Percentiles rank a stretch among this genome's conserved stretches.
Evolutionary conservation across 2,329 filamentous ascomycete species (phyloP).

Genomic region (Fusarium multiceps): DNA sequence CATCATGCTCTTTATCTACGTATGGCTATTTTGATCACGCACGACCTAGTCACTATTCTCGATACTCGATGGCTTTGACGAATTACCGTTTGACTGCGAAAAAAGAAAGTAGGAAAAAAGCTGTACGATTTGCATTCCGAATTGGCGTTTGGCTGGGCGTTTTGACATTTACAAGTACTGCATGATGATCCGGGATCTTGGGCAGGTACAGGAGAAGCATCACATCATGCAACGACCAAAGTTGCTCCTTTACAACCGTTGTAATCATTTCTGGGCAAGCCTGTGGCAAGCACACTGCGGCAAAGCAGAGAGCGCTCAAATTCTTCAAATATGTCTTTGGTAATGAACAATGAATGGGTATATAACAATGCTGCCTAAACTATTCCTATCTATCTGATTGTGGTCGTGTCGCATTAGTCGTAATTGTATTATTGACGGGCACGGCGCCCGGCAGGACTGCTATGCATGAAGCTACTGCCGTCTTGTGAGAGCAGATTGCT

Average conservation of each 20-base stretch:
- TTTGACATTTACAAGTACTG: constrained; percentile 26
- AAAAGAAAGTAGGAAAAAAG: constrained; percentile 9
- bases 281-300: constrained; percentile 16
- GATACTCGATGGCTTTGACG: not conserved
- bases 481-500: constrained; percentile 67
- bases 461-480: constrained; percentile 67
- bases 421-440: constrained; percentile 41
- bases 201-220: constrained; percentile 24
- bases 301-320: constrained; percentile 28
- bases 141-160: constrained; percentile 42
- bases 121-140: constrained; percentile 36
- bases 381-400: constrained; percentile 6
- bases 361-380: constrained; percentile 36
- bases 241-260: constrained; percentile 36
- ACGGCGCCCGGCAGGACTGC: constrained; percentile 63
- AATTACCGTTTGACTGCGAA: not conserved
- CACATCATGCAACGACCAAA: constrained; percentile 25
- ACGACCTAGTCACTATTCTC: not conserved
- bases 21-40: constrained; percentile 81
- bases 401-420: constrained; percentile 27
- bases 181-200: constrained; percentile 25
- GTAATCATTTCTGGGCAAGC: constrained; percentile 34
- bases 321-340: constrained; percentile 28
- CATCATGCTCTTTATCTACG: constrained; percentile 85
- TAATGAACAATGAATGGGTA: constrained; percentile 39